These are phyloP conservation scores for Tetraselmis chui DNA, from an alignment of 139 green algal species.

Conservation along the genomic window DNA sequence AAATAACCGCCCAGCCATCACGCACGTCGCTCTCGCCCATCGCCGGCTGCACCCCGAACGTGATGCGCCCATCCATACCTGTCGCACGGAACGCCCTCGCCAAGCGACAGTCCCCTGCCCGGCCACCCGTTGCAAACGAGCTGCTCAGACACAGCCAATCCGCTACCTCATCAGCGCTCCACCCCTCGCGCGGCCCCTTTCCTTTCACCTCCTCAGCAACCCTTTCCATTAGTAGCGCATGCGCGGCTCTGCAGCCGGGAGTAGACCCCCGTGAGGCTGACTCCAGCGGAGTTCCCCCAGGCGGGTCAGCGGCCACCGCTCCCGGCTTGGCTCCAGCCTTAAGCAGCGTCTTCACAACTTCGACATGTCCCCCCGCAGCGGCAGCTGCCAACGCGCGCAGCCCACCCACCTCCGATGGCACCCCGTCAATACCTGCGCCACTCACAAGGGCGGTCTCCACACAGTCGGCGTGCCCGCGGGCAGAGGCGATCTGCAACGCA, in stretches of 20 bases:
- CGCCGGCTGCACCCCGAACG: neutral
- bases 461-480: neutral
- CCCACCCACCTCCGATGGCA: neutral
- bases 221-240: neutral
- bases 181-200: neutral
- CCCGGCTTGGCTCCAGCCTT: too few relatives aligned
- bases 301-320: neutral
- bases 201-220: neutral
- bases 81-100: neutral
- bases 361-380: neutral
- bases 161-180: neutral
- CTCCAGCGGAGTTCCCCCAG: neutral
- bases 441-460: neutral
- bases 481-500: neutral
- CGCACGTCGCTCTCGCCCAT: neutral
- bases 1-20: neutral
- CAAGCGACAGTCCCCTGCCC: neutral
- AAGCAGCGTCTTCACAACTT: neutral
- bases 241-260: too few relatives aligned
- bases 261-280: neutral
- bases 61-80: neutral
- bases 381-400: neutral
- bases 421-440: neutral
- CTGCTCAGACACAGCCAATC: neutral
- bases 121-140: too few relatives aligned